Percentiles rank a stretch among this genome's conserved stretches.
These are phyloP conservation scores for Vaccinium vitisidaea DNA, from an alignment of 148 eudicot genomes.

Conservation along the genomic window DNA sequence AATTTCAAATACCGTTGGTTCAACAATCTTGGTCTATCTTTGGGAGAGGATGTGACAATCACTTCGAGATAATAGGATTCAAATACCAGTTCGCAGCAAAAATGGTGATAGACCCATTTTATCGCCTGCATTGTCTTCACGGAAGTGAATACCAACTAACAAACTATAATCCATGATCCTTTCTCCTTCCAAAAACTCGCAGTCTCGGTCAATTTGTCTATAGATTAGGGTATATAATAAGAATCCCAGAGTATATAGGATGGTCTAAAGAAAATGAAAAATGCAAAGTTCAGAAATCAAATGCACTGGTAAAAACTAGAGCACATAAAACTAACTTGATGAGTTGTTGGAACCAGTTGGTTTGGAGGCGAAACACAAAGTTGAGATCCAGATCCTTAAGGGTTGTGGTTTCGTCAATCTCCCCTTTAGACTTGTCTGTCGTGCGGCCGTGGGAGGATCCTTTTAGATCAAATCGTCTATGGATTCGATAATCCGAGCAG, in stretches of 20 bases:
- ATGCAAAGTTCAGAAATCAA: background rate
- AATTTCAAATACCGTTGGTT: background rate
- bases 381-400: conserved; percentile 96
- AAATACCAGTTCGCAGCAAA: conserved; percentile 47
- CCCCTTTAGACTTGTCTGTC: conserved; percentile 72
- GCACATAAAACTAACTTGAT: conserved; percentile 62
- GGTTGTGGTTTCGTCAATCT: conserved; percentile 94
- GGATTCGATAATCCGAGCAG: conserved; percentile 88
- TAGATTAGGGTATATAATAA: background rate
- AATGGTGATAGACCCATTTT: conserved; percentile 81
- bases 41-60: background rate
- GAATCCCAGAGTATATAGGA: background rate
- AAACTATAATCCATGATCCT: conserved; percentile 98
- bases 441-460: conserved; percentile 93
- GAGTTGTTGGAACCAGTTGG: conserved; percentile 80
- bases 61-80: background rate
- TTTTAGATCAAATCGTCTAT: conserved; percentile 89
- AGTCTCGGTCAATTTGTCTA: conserved; percentile 91
- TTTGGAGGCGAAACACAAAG: conserved; percentile 80
- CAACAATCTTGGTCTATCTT: background rate
- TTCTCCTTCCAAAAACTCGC: conserved; percentile 90
- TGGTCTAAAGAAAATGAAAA: background rate
- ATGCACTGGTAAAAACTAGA: background rate
- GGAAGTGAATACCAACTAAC: conserved; percentile 88
- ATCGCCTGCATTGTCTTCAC: conserved; percentile 70